These are phyloP conservation scores for Aspergillus asperescens DNA, from an alignment of 495 filamentous ascomycete species.

Conservation along the genomic window DNA sequence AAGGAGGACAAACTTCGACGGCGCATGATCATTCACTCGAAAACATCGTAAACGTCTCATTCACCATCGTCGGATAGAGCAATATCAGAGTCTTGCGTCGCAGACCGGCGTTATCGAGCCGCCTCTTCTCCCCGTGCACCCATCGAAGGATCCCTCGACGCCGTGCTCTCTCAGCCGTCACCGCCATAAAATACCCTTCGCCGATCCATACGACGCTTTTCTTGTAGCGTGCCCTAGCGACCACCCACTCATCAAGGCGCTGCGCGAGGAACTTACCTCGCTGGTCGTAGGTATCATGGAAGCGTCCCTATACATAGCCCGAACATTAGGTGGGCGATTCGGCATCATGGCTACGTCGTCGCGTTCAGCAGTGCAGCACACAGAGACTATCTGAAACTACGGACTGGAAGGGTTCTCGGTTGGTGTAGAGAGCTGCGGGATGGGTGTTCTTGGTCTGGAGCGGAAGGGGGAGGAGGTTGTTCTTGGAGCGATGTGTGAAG, in stretches of 20 bases:
- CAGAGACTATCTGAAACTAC: constrained; percentile 37
- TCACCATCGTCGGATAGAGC: constrained; percentile 41
- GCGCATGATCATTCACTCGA: constrained; percentile 39
- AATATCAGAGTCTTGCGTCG: constrained; percentile 35
- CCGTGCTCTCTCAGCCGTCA: constrained; percentile 33
- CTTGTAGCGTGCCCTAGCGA: constrained; percentile 48
- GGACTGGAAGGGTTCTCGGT: constrained; percentile 36
- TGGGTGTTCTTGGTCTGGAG: constrained; percentile 42
- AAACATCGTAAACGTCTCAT: constrained; percentile 45
- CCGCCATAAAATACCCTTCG: constrained; percentile 36
- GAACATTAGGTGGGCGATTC: constrained; percentile 35
- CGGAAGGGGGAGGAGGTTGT: constrained; percentile 33
- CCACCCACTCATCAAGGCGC: constrained; percentile 43
- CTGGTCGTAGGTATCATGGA: constrained; percentile 51
- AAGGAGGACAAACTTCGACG: constrained; percentile 24
- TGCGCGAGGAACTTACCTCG: constrained; percentile 41
- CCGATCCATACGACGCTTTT: constrained; percentile 41
- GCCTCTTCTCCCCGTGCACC: constrained; percentile 12
- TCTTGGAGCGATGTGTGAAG: constrained; percentile 31
- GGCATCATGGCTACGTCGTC: constrained; percentile 38
- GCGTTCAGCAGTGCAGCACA: constrained; percentile 35
- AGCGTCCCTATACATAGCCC: constrained; percentile 33
- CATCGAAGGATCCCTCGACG: constrained; percentile 43
- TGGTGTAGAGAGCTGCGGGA: constrained; percentile 32
- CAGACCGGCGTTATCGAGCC: constrained; percentile 45